Evolutionary conservation across 352 stramenopile genomes (phyloP).

Genomic region (Globisporangium yorkense): DNA sequence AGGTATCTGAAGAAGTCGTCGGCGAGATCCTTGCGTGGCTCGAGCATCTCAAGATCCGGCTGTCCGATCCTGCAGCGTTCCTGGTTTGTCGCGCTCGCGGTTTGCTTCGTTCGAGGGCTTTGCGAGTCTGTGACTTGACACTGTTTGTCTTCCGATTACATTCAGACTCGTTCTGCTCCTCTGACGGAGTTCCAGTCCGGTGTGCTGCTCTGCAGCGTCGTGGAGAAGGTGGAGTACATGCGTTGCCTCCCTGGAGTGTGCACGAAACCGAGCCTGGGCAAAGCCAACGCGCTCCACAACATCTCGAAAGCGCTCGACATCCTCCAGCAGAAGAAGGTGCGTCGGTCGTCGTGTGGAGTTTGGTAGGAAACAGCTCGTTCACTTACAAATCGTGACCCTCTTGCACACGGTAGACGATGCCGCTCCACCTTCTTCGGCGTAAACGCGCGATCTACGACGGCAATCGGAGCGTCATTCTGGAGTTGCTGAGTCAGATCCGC

Average conservation of each 20-base stretch:
- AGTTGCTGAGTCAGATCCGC: slow-evolving; percentile 38
- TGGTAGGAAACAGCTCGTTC: background rate
- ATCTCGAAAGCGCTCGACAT: slow-evolving; percentile 59
- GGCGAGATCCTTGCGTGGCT: slow-evolving; percentile 34
- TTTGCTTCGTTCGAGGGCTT: background rate
- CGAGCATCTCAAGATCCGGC: slow-evolving; percentile 23
- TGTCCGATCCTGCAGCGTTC: slow-evolving; percentile 22
- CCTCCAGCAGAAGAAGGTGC: slow-evolving; percentile 58
- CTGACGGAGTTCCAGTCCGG: slow-evolving; percentile 57
- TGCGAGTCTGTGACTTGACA: no score
- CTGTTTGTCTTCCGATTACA: background rate
- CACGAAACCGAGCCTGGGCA: slow-evolving; percentile 24
- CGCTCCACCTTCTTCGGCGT: slow-evolving; percentile 36
- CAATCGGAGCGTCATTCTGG: slow-evolving; percentile 27
- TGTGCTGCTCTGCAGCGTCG: slow-evolving; percentile 51
- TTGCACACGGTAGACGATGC: slow-evolving; percentile 29
- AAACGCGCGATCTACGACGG: slow-evolving; percentile 33
- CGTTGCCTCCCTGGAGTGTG: slow-evolving; percentile 48
- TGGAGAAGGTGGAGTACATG: slow-evolving; percentile 68
- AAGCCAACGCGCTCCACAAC: slow-evolving; percentile 65
- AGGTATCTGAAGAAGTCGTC: slow-evolving; percentile 4
- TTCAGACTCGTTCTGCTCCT: slow-evolving; percentile 18
- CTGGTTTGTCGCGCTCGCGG: slow-evolving; percentile 16
- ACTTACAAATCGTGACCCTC: no score
- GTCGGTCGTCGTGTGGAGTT: background rate